Evolutionary conservation across 169 alveolate species (phyloP).

Genomic region (Plasmodium coatneyi): DNA sequence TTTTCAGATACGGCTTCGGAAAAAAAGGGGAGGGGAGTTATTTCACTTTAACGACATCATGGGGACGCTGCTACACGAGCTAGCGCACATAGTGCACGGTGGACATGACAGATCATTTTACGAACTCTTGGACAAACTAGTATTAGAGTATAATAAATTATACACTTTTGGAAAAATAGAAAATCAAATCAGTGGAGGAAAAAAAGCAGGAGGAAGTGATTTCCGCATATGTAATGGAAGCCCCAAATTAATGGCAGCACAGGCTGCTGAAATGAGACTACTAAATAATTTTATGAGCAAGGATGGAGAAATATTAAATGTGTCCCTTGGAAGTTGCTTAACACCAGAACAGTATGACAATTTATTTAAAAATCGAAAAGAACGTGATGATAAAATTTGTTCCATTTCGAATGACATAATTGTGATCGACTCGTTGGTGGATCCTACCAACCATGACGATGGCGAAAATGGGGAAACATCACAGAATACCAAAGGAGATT

Average conservation of each 20-base stretch:
- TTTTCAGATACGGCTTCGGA: slow-evolving; percentile 47
- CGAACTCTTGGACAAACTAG: slow-evolving; percentile 42
- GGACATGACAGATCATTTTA: slow-evolving; percentile 53
- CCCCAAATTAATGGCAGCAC: slow-evolving; percentile 68
- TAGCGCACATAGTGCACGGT: slow-evolving; percentile 49
- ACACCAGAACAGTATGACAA: slow-evolving; percentile 42
- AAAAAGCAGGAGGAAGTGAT: neutral
- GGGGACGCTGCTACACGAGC: slow-evolving; percentile 65
- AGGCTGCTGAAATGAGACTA: slow-evolving; percentile 72
- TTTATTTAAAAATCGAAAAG: slow-evolving; percentile 48
- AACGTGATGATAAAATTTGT: slow-evolving; percentile 61
- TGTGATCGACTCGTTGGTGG: neutral
- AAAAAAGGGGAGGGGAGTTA: slow-evolving; percentile 26
- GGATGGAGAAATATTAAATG: slow-evolving; percentile 49
- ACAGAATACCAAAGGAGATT: neutral
- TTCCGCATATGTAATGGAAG: neutral
- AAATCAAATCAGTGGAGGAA: neutral
- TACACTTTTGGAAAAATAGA: slow-evolving; percentile 18
- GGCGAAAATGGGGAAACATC: neutral
- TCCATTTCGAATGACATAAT: slow-evolving; percentile 26
- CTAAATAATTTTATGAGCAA: slow-evolving; percentile 55
- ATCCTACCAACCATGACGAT: neutral
- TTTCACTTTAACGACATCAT: slow-evolving; percentile 59
- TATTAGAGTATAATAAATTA: slow-evolving; percentile 45
- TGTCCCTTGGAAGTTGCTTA: slow-evolving; percentile 67